phyloP scores from a whole-genome alignment of 2,329 filamentous ascomycete genomes.

The Malbranchea zuffiana region DNA sequence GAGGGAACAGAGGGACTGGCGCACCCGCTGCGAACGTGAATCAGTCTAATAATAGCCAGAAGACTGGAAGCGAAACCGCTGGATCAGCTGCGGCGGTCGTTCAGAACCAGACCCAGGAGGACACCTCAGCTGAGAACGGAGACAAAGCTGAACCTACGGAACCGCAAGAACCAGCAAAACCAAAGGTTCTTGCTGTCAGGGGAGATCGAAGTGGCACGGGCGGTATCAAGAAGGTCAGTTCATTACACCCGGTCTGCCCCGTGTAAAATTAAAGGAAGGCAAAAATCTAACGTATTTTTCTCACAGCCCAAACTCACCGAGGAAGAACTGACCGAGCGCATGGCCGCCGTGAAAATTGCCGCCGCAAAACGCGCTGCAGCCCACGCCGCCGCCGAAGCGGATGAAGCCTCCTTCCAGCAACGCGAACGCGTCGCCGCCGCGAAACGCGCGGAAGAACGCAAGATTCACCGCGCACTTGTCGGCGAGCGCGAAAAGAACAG shows the following conservation, averaged over 20 bases:
- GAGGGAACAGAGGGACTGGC: not conserved
- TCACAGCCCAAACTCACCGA: constrained; percentile 52
- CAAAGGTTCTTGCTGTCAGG: constrained; percentile 38
- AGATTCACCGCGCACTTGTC: constrained; percentile 49
- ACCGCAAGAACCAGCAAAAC: constrained; percentile 18
- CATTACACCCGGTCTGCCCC: not conserved
- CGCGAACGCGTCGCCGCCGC: constrained; percentile 50
- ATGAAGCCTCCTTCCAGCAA: constrained; percentile 52
- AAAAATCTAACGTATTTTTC: not conserved
- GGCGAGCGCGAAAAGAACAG: constrained; percentile 52
- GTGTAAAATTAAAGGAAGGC: not conserved
- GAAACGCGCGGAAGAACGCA: constrained; percentile 41
- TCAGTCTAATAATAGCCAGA: constrained; percentile 1
- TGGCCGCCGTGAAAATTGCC: constrained; percentile 51
- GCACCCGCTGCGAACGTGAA: not conserved
- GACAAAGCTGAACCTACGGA: not conserved
- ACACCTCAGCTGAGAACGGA: not conserved
- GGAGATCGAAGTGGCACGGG: constrained; percentile 46
- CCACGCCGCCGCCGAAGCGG: constrained; percentile 56
- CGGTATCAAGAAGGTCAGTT: constrained; percentile 36
- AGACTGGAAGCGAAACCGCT: not conserved
- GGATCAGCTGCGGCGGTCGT: not conserved
- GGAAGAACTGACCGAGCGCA: constrained; percentile 49
- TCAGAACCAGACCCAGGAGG: constrained; percentile 3
- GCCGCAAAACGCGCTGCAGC: constrained; percentile 50